Base-by-base conservation (phyloP, 441 rosid genomes). In the Bocquillonia castaneifolia region DNA sequence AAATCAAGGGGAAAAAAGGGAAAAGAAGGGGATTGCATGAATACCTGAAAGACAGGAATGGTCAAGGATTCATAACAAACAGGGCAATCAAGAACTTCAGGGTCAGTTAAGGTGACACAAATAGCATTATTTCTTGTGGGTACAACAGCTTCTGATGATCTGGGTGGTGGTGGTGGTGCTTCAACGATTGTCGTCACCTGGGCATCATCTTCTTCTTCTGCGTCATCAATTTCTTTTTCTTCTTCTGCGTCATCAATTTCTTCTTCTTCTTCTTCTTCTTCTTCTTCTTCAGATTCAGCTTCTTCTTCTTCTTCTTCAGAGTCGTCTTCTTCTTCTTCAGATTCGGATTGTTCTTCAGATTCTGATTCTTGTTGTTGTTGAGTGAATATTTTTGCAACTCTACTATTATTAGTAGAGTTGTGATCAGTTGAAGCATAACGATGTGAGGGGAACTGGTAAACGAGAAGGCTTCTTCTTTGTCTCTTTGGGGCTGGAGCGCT, bases 11-110 rank as follows among this genome's bases (percentile, higher is more conserved):
- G n/a, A n/a, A n/a, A n/a, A n/a, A n/a, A n/a, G n/a, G n/a, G n/a
- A n/a, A n/a, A n/a, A n/a, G n/a, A n/a, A n/a, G n/a, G n/a, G n/a
- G n/a, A n/a, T n/a, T n/a, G n/a, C n/a, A n/a, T n/a, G 40, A 13
- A 20, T 42, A 86, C 88, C 86, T 84, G 86, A 62, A 72, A 86
- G 52, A 86, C 80, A 2, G 85, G 86, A 64, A 48, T 13, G 25
- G 80, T 72, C 29, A 86, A 69, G 7, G 86, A 70, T 18, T 84
- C 80, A 23, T 34, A 86, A 63, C 88, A 86, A 71, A 82, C 70
- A 26, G 78, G 78, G 32, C 88, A 84, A 62, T 84, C 90, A 42
- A 84, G 79, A 37, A 84, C 83, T 28, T 84, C 88, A 4, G 83
- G 79, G 68, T 86, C 90, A 3, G 72, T 48, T 29, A 85, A 36